Evolutionary conservation across 805 yeast species (phyloP), one percentile per base, ranked within the genome.

Genomic region (Barnettozyma populi): DNA sequence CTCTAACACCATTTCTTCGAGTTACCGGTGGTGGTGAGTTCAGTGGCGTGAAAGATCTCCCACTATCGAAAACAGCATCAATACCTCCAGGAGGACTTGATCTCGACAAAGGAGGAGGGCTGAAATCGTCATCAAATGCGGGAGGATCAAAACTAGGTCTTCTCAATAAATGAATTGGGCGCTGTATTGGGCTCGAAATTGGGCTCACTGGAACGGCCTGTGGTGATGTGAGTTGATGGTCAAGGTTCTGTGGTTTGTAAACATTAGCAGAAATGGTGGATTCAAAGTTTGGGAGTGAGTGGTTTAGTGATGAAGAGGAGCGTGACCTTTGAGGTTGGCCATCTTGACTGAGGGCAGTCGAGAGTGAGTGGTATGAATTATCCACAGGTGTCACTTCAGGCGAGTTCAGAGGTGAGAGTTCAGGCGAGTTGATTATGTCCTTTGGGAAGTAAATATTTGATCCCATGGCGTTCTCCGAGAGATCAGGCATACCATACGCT

Each of bases 191-290:
- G 2, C 79, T 70, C 3, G 65, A 52, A 18, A 78, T 55, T 7
- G 82, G 81, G 1, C 84, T 77, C 21, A 71, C 65, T 2, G 88
- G 88, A 41, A 74, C 59, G 4, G 87, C 89, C 51, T 80, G 90
- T 1, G 86, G 85, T 1, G 87, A 80, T 27, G 74, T 67, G 44
- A 80, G 55, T 45, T 70, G 77, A 5, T 70, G 61, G 5, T 73
- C 74, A 19, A 73, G 60, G 16, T 62, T 61, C 1, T 67, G 72
- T 0, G 90, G 90, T 54, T 75, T 72, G 61, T 79, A 84, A 7
- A 84, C 50, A 50, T 77, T 76, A 8, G 80, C 68, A 23, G 68
- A 63, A 10, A 75, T 49, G 2, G 67, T 68, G 7, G 70, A 62
- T 32, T 54, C 65, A 46, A 52, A 60, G 42, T 52, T 56, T 27